Evolutionary conservation across 768 basidiomycete genomes (phyloP), one percentile per base, ranked within the genome.

Genomic region (Amanita polypyramis): DNA sequence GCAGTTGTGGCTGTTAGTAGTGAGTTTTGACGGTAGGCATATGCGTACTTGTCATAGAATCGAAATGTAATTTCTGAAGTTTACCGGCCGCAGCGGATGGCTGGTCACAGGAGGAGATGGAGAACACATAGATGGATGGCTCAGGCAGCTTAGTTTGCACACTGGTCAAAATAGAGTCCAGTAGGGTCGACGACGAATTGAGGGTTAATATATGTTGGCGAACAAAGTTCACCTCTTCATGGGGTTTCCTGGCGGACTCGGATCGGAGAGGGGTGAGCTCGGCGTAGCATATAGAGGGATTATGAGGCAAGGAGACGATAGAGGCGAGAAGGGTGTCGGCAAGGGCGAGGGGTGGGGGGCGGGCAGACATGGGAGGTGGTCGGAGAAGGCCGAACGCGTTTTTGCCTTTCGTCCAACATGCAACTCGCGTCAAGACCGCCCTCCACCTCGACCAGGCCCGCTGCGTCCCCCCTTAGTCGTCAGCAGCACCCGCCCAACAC

Each of bases 381-480:
- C 55, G 57, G 57, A 51, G 50, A 51, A 53, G 38, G 57, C 57
- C 57, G 57, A 55, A 33, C 46, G 20, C 17, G 23, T 25, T 45
- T 50, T 38, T 44, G 32, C 49, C 52, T 47, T n/a, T 56, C 38
- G 27, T 36, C 15, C 55, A 52, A 54, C 56, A 79, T 80, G 73
- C 76, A 77, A 59, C 62, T 72, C 51, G 60, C 25, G 25, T 27
- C 25, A 27, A 27, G 25, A 27, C 25, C 65, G 32, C 70, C 77
- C 44, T 79, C 79, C 44, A 71, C 78, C 19, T 79, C 79, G 43
- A 77, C 75, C 47, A 75, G 77, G 51, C 77, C 75, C 8, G 67
- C 74, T 48, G 68, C 64, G 17, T 81, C 80, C 27, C 81, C 81
- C 33, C 69, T 74, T 37, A 79, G 75, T 14, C 62, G 67, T 46